Conservation (phyloP, 75 land plant genomes). For the Pseudotsuga menziesii region DNA sequence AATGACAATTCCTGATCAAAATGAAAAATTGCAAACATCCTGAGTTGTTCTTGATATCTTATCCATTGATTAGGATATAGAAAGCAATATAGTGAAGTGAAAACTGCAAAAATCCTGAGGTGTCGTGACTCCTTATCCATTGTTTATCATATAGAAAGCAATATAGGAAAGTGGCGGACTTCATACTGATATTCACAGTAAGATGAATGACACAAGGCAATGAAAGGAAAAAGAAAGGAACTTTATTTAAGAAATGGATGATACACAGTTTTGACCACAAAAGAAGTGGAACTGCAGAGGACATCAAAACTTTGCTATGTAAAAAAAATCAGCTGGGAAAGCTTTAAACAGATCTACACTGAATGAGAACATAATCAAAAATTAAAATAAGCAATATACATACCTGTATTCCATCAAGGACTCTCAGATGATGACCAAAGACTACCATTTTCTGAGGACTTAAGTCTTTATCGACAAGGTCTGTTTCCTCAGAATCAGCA, state of each 20-base stretch:
- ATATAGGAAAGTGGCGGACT: not conserved
- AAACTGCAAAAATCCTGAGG: not conserved
- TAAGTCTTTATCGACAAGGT: slow-evolving; percentile 13
- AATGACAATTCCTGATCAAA: no score
- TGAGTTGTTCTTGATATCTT: no score
- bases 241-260: not conserved
- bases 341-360: not conserved
- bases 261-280: not conserved
- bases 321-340: not conserved
- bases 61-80: not conserved
- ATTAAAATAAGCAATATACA: not conserved
- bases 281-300: not conserved
- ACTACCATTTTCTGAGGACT: slow-evolving; percentile 69
- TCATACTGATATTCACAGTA: not conserved
- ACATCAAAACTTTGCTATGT: not conserved
- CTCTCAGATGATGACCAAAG: slow-evolving; percentile 88
- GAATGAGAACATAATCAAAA: not conserved
- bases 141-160: not conserved
- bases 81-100: not conserved
- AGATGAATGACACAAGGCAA: not conserved
- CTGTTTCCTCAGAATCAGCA: slow-evolving; percentile 27
- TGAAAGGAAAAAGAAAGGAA: no score
- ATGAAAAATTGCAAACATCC: no score
- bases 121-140: no score
- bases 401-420: slow-evolving; percentile 89